phyloP scores from a whole-genome alignment of 2,329 filamentous ascomycete genomes.

The Aureobasidium pullulans region DNA sequence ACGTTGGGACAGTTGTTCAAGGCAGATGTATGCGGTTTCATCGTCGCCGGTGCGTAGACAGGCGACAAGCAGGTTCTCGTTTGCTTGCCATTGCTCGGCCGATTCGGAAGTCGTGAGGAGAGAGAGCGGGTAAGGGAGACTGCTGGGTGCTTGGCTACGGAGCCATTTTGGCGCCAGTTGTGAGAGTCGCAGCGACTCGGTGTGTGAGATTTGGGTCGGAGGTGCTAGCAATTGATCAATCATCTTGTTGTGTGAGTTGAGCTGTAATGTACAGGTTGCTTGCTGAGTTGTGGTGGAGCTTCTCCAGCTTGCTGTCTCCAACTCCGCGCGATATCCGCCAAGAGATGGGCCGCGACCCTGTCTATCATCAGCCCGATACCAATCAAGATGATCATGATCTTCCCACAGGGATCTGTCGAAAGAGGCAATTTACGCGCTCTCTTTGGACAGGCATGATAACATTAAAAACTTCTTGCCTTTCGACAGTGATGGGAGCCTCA shows the following conservation, averaged over 20 bases:
- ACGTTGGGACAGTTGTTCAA: slow-evolving; percentile 67
- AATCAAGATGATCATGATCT: too few relatives aligned
- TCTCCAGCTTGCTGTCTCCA: slow-evolving; percentile 4
- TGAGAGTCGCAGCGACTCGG: slow-evolving; percentile 38
- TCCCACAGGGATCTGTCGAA: too few relatives aligned
- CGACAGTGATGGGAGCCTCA: too few relatives aligned
- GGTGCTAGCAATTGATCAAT: slow-evolving; percentile 33
- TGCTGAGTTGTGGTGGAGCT: neutral
- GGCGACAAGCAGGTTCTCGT: slow-evolving; percentile 80
- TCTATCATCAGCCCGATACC: neutral
- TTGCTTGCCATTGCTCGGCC: slow-evolving; percentile 72
- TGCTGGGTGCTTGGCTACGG: slow-evolving; percentile 28
- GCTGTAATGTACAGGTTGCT: neutral
- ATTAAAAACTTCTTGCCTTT: too few relatives aligned
- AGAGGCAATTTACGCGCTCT: too few relatives aligned
- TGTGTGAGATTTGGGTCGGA: slow-evolving; percentile 32
- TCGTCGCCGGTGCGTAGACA: slow-evolving; percentile 82
- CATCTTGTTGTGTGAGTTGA: slow-evolving; percentile 17
- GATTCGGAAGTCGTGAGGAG: slow-evolving; percentile 54
- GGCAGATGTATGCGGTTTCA: slow-evolving; percentile 63
- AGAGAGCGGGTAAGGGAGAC: slow-evolving; percentile 44
- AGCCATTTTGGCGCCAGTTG: slow-evolving; percentile 37
- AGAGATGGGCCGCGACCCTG: neutral
- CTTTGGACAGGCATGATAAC: too few relatives aligned
- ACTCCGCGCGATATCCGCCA: neutral